Conservation (phyloP, 352 stramenopile species). For the Globisporangium abappressorium region DNA sequence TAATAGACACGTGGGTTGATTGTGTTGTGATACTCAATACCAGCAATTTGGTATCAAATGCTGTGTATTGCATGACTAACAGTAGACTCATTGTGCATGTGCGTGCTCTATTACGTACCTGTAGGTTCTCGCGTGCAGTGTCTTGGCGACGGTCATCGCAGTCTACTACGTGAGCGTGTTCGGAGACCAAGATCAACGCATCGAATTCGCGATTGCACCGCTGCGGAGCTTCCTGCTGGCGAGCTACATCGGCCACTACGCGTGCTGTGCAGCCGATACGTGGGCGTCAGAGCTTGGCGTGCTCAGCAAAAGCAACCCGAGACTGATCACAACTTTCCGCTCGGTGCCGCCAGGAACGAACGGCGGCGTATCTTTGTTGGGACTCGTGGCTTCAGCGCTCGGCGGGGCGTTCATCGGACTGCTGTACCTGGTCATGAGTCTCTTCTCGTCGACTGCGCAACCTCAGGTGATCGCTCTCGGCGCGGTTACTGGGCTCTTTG, state of each 20-base stretch:
- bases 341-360: conserved; percentile 92
- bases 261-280: conserved; percentile 91
- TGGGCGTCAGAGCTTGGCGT: conserved; percentile 95
- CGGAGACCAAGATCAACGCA: conserved; percentile 34
- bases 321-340: conserved; percentile 83
- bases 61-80: not conserved
- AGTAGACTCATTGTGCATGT: not conserved
- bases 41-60: not conserved
- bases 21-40: not conserved
- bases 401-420: conserved; percentile 89
- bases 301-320: conserved; percentile 64
- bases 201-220: conserved; percentile 39
- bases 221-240: conserved; percentile 49
- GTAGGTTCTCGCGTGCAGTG: conserved; percentile 80
- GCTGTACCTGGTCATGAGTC: conserved; percentile 52
- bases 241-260: conserved; percentile 92
- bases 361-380: conserved; percentile 88
- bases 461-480: conserved; percentile 57
- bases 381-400: conserved; percentile 72
- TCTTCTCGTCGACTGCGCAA: conserved; percentile 39
- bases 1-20: not conserved
- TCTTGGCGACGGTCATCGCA: conserved; percentile 63
- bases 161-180: conserved; percentile 41
- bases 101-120: not conserved
- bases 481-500: conserved; percentile 52